A percentile compares a stretch with the other conserved stretches of the same genome.
Evolutionary conservation across 176 grass and related monocot species (phyloP).

Genomic region (Alopecurus myosuroides): DNA sequence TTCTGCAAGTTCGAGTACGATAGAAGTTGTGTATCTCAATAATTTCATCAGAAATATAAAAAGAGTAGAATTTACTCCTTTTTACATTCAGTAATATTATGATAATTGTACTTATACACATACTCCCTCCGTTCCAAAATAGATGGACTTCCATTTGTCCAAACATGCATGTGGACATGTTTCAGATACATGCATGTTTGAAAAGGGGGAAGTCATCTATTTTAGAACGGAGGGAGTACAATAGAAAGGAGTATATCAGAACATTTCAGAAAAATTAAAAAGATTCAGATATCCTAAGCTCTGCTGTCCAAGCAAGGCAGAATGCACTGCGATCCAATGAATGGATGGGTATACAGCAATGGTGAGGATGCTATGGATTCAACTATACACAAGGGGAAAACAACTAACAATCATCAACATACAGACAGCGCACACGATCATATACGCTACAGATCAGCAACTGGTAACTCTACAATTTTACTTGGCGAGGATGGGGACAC

Average conservation of each 20-base stretch:
- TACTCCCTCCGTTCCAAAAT: too few relatives aligned
- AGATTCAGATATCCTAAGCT: neutral
- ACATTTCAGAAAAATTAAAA: neutral
- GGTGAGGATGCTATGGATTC: neutral
- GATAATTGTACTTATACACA: neutral
- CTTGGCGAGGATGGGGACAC: conserved; percentile 69
- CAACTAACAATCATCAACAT: neutral
- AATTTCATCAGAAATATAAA: neutral
- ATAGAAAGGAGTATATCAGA: neutral
- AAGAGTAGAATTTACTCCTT: neutral
- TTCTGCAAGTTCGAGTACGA: neutral
- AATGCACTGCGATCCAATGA: neutral
- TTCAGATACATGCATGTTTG: too few relatives aligned
- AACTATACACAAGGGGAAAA: conserved; percentile 1
- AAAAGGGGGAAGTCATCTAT: too few relatives aligned
- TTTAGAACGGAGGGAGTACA: too few relatives aligned
- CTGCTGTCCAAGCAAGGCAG: neutral
- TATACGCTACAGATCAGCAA: conserved; percentile 17
- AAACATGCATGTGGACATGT: too few relatives aligned
- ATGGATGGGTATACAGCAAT: neutral
- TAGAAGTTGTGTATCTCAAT: neutral
- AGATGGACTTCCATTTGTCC: too few relatives aligned
- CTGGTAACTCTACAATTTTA: neutral
- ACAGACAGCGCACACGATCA: conserved; percentile 13
- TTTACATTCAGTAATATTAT: neutral